A percentile compares a stretch with the other conserved stretches of the same genome.
Evolutionary conservation across 495 filamentous ascomycete species (phyloP).

Genomic region (Neurospora sp.): DNA sequence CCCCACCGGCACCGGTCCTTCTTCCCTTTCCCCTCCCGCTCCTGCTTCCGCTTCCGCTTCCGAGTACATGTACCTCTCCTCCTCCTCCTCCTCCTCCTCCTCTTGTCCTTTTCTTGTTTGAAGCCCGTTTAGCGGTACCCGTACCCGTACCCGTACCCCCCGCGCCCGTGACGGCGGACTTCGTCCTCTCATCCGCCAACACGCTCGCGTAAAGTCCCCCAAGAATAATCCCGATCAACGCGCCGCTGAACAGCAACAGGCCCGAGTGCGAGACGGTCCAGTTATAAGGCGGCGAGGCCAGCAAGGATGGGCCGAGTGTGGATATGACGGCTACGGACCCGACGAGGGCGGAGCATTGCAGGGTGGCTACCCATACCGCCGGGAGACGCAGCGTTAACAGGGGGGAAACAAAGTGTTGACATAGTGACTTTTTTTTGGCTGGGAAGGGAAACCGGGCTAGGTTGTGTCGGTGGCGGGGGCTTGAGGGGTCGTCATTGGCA

Average conservation of each 20-base stretch:
- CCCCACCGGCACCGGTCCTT: not conserved
- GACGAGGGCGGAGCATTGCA: constrained; percentile 21
- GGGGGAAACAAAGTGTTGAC: constrained; percentile 15
- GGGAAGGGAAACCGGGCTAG: not conserved
- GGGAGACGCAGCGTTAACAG: constrained; percentile 18
- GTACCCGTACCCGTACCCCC: too few species aligned
- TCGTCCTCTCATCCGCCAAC: constrained; percentile 11
- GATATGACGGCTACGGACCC: constrained; percentile 18
- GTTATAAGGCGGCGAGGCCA: constrained; percentile 11
- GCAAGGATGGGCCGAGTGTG: constrained; percentile 16
- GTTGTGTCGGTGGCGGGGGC: not conserved
- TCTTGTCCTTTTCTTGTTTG: too few species aligned
- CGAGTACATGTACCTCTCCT: not conserved
- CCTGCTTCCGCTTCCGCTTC: not conserved
- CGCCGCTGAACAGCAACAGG: constrained; percentile 15
- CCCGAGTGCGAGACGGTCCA: constrained; percentile 16
- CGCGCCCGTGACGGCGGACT: not conserved
- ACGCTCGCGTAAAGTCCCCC: constrained; percentile 9
- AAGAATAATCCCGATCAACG: constrained; percentile 15
- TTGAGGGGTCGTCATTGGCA: not conserved
- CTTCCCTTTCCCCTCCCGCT: not conserved
- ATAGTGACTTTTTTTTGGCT: not conserved
- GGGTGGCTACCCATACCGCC: constrained; percentile 15
- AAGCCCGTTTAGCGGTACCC: not conserved
- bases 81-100: too few species aligned